phyloP scores from a whole-genome alignment of 2,329 filamentous ascomycete species.

The Neopestalotiopsis sp. region DNA sequence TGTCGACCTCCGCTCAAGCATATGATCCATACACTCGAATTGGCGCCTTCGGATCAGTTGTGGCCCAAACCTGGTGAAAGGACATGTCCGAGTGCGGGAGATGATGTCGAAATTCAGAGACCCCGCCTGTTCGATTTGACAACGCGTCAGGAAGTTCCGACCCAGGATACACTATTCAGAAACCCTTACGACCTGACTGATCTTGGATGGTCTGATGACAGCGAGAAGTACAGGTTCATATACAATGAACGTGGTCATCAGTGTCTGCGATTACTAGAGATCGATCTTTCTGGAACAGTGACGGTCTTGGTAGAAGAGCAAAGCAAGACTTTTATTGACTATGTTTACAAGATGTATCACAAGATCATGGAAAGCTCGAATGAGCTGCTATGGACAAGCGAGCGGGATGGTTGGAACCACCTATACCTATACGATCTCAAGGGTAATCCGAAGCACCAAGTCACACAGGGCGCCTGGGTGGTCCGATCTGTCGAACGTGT shows the following conservation, averaged over 20 bases:
- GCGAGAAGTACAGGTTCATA: conserved; percentile 10
- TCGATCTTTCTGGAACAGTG: not conserved
- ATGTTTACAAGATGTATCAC: conserved; percentile 4
- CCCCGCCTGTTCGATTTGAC: conserved; percentile 8
- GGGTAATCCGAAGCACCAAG: conserved; percentile 1
- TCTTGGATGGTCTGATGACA: conserved; percentile 9
- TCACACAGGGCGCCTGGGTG: conserved; percentile 8
- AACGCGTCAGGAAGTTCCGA: not conserved
- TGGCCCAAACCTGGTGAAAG: not conserved
- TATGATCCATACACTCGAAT: not conserved
- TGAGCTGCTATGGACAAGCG: conserved; percentile 8
- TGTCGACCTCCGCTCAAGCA: not conserved
- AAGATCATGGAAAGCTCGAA: not conserved
- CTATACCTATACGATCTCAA: conserved; percentile 15
- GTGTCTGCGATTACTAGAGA: conserved; percentile 3
- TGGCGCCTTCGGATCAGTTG: conserved; percentile 1
- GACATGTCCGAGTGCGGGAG: not conserved
- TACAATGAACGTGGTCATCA: conserved; percentile 15
- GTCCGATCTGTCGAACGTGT: not conserved
- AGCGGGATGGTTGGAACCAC: conserved; percentile 15
- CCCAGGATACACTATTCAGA: not conserved
- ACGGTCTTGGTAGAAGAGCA: conserved; percentile 4
- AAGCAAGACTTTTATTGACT: conserved; percentile 13
- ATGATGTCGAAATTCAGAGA: conserved; percentile 10
- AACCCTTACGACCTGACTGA: conserved; percentile 4